Evolutionary conservation across 2,329 filamentous ascomycete genomes (phyloP), one percentile per base, ranked within the genome.

Genomic region (Lizonia empirigonia): DNA sequence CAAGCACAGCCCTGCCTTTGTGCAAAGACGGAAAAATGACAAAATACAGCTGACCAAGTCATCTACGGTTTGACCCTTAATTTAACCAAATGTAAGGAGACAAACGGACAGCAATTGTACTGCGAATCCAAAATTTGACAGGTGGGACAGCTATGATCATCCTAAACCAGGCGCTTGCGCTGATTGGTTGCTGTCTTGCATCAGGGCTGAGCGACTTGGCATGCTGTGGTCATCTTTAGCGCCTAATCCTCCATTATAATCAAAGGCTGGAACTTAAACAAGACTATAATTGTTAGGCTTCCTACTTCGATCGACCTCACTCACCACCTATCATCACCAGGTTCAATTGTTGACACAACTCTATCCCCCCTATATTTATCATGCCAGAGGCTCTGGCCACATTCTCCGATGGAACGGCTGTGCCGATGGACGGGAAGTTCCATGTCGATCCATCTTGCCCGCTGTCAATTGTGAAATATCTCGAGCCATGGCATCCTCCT

Each of bases 371-470:
- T 13, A 32, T 42, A 42, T 42, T 32, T 33, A 32, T 24, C 24
- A 53, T 53, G 42, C 22, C 29, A 53, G 22, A 49, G 12, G 33
- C 46, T 50, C 20, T 57, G 32, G 51, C 55, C 46, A 55, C 40
- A 40, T 55, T 50, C 24, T 27, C 24, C 24, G 24, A 27, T 27
- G 24, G 24, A 27, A 27, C 24, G 24, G 24, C 24, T 36, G 57
- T 58, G 19, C 57, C 57, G 19, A 53, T 42, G 27, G 58, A 57
- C 29, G 59, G 59, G 16, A 58, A 60, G 18, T 60, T 44, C 50
- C 59, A 62, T 34, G 34, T 54, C 36, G 59, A 62, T 39, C 59
- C 56, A 33, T 44, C 40, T 18, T 18, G 41, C 44, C 56, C 54
- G 24, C 37, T 37, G 35, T 16, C 13, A 34, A 29, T 15, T 12